Percentiles rank a stretch among this genome's conserved stretches.
Conservation (phyloP, 164 flowering plant genomes). For the Tinospora cordifolia region DNA sequence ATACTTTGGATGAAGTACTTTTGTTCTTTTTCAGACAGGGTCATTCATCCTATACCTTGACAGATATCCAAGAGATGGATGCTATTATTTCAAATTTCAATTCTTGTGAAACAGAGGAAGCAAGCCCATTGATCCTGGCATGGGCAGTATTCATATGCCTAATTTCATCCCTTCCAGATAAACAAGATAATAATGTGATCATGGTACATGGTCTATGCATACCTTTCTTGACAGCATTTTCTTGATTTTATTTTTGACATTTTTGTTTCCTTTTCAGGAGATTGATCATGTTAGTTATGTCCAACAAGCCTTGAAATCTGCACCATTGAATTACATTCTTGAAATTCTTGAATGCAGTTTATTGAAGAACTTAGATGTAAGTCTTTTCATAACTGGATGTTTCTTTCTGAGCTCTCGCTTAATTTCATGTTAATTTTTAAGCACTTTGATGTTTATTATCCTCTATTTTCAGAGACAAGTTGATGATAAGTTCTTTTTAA, state of each 20-base stretch:
- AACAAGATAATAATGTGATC: slow-evolving; percentile 40
- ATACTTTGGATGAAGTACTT: not conserved
- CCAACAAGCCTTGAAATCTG: slow-evolving; percentile 79
- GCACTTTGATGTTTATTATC: too few relatives aligned
- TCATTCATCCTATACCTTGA: slow-evolving; percentile 36
- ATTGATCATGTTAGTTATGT: slow-evolving; percentile 82
- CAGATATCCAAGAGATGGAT: slow-evolving; percentile 78
- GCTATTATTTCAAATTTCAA: slow-evolving; percentile 49
- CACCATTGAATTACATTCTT: slow-evolving; percentile 47
- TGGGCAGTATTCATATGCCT: slow-evolving; percentile 92
- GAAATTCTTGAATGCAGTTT: slow-evolving; percentile 61
- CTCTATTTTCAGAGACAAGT: too few relatives aligned
- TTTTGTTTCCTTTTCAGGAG: slow-evolving; percentile 41
- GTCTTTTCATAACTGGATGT: slow-evolving; percentile 14
- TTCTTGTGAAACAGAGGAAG: slow-evolving; percentile 54
- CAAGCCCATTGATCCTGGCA: slow-evolving; percentile 65
- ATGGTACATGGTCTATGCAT: slow-evolving; percentile 34
- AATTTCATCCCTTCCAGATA: slow-evolving; percentile 64
- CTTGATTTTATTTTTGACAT: not conserved
- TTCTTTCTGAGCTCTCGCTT: slow-evolving; percentile 1
- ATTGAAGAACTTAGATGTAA: slow-evolving; percentile 70
- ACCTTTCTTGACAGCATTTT: not conserved
- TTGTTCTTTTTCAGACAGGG: slow-evolving; percentile 46
- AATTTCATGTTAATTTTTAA: not conserved
- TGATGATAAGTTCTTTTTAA: too few relatives aligned